Conservation (phyloP, 768 basidiomycete species). For the Pleurotus eryngii region DNA sequence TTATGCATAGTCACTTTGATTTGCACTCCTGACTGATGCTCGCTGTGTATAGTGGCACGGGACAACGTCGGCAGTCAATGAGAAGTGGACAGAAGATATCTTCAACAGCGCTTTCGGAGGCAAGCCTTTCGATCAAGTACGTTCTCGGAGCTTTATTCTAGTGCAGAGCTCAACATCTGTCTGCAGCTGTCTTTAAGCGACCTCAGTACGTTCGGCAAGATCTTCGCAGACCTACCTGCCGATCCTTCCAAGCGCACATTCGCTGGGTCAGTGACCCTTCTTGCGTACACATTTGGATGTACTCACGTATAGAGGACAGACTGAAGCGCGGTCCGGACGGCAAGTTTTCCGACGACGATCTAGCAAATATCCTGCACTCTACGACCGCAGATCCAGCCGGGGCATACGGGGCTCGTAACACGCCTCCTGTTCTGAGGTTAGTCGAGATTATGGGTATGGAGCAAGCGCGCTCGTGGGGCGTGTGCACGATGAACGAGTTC, state of each 20-base stretch:
- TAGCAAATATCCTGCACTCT: slow-evolving; percentile 43
- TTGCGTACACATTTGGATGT: background rate
- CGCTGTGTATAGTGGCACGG: slow-evolving; percentile 51
- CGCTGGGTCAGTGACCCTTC: slow-evolving; percentile 29
- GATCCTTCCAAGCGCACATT: slow-evolving; percentile 42
- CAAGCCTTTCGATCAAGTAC: slow-evolving; percentile 33
- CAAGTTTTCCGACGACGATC: slow-evolving; percentile 48
- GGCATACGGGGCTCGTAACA: slow-evolving; percentile 44
- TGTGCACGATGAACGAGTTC: slow-evolving; percentile 57
- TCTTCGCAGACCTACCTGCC: slow-evolving; percentile 12
- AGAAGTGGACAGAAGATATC: slow-evolving; percentile 44
- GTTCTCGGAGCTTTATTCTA: background rate
- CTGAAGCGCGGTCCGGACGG: slow-evolving; percentile 44
- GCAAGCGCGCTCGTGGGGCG: slow-evolving; percentile 53
- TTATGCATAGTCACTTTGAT: background rate
- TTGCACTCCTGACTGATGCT: background rate
- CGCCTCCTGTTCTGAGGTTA: slow-evolving; percentile 41
- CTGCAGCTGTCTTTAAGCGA: slow-evolving; percentile 21
- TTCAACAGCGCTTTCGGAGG: slow-evolving; percentile 39
- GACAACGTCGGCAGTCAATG: slow-evolving; percentile 43
- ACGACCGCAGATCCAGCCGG: slow-evolving; percentile 45
- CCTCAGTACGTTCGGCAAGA: slow-evolving; percentile 13
- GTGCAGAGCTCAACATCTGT: background rate
- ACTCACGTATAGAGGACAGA: slow-evolving; percentile 20
- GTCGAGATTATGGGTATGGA: slow-evolving; percentile 56